phyloP scores from a whole-genome alignment of 805 yeast genomes.

The Yamadazyma paraphyllophila region DNA sequence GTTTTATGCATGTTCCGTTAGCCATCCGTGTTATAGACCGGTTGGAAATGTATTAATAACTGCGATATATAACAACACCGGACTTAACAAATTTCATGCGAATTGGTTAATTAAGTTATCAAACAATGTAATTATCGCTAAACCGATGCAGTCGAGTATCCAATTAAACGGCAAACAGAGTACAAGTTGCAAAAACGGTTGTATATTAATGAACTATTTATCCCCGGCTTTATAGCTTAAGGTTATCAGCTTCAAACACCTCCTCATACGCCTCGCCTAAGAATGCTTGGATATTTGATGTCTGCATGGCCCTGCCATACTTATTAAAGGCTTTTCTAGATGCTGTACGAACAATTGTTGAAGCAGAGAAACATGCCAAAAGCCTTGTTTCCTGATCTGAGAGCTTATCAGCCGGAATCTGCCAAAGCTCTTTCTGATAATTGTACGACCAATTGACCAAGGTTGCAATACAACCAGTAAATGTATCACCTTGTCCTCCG shows the following conservation, averaged over 20 bases:
- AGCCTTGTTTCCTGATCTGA: slow-evolving; percentile 31
- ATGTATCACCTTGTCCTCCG: slow-evolving; percentile 96
- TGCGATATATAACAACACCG: too few species aligned
- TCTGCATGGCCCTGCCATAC: slow-evolving; percentile 77
- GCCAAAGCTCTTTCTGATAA: slow-evolving; percentile 61
- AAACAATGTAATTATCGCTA: too few species aligned
- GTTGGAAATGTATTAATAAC: too few species aligned
- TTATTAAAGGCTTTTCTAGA: slow-evolving; percentile 60
- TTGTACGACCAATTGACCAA: slow-evolving; percentile 76
- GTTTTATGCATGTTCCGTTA: neutral
- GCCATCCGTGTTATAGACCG: too few species aligned
- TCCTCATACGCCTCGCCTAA: slow-evolving; percentile 63
- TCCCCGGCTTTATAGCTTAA: slow-evolving; percentile 14
- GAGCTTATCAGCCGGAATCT: slow-evolving; percentile 19
- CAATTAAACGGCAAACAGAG: too few species aligned
- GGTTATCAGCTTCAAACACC: slow-evolving; percentile 32
- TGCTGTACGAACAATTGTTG: slow-evolving; percentile 63
- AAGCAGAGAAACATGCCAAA: slow-evolving; percentile 71
- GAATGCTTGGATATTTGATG: slow-evolving; percentile 71
- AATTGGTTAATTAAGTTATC: too few species aligned
- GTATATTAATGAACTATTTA: neutral
- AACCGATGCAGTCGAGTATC: too few species aligned
- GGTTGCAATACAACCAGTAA: slow-evolving; percentile 83
- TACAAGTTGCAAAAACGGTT: neutral
- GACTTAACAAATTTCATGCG: too few species aligned